Conservation (phyloP, 805 yeast genomes). For the Starmera quercuum region DNA sequence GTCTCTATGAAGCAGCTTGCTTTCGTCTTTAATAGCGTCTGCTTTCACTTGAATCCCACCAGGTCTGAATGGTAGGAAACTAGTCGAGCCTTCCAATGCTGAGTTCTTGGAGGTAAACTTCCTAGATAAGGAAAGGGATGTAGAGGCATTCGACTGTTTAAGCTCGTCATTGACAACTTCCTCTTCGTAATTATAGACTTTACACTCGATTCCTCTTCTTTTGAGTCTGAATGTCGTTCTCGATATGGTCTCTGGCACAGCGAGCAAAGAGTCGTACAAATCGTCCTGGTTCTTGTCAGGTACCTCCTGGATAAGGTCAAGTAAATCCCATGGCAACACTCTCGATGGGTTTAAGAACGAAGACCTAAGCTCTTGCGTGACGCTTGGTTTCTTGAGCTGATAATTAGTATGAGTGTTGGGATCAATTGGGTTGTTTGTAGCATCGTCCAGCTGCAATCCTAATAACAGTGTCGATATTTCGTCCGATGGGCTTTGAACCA, state of each 20-base stretch:
- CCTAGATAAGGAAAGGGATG: constrained; percentile 68
- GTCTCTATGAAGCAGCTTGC: constrained; percentile 52
- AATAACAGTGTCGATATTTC: not conserved
- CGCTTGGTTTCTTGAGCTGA: constrained; percentile 2
- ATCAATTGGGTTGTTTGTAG: constrained; percentile 6
- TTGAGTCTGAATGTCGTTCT: constrained; percentile 62
- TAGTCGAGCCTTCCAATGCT: constrained; percentile 59
- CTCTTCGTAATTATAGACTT: constrained; percentile 56
- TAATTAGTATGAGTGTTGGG: constrained; percentile 4
- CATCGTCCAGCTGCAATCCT: not conserved
- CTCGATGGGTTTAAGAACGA: constrained; percentile 58
- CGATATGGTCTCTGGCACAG: constrained; percentile 51
- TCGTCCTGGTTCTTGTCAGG: constrained; percentile 30
- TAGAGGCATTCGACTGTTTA: constrained; percentile 47
- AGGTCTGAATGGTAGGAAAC: constrained; percentile 83
- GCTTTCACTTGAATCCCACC: constrained; percentile 61
- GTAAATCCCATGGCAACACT: constrained; percentile 58
- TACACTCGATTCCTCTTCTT: constrained; percentile 70
- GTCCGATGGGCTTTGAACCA: not conserved
- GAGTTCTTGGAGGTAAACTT: constrained; percentile 55
- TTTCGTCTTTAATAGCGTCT: constrained; percentile 24
- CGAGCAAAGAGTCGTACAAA: constrained; percentile 30
- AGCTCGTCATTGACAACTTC: constrained; percentile 41
- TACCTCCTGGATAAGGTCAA: constrained; percentile 57
- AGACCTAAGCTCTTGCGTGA: constrained; percentile 18